Percentiles rank a stretch among this genome's conserved stretches.
These are phyloP conservation scores for Colletotrichum shisoi DNA, from an alignment of 2,329 filamentous ascomycete species.

Conservation along the genomic window DNA sequence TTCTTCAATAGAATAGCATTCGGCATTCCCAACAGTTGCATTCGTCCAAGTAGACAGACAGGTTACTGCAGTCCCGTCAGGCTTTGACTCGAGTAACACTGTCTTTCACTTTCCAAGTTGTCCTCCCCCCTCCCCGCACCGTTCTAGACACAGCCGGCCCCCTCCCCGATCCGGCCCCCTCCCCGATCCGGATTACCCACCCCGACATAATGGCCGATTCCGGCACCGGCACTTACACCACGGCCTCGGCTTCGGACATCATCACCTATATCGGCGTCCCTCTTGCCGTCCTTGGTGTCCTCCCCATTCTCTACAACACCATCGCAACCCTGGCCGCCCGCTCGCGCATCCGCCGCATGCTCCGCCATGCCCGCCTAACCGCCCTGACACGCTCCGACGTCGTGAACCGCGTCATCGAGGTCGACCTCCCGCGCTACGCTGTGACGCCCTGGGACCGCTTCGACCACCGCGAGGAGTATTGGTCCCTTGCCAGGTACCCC, in stretches of 20 bases:
- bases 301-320: conserved; percentile 73
- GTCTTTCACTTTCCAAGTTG: too few species aligned
- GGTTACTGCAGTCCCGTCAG: too few species aligned
- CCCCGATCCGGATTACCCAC: not conserved
- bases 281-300: conserved; percentile 65
- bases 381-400: conserved; percentile 70
- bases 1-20: not conserved
- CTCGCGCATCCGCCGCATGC: conserved; percentile 66
- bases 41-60: too few species aligned
- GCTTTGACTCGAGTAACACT: too few species aligned
- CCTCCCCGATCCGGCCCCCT: not conserved
- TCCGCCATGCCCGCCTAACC: conserved; percentile 63
- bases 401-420: conserved; percentile 71
- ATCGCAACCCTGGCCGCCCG: conserved; percentile 66
- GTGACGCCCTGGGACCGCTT: conserved; percentile 68
- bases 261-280: conserved; percentile 49
- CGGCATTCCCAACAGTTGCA: not conserved
- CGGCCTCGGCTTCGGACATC: conserved; percentile 23
- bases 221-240: conserved; percentile 5
- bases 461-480: conserved; percentile 63
- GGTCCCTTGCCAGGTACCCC: conserved; percentile 60
- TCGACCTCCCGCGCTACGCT: conserved; percentile 70
- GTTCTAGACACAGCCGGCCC: too few species aligned
- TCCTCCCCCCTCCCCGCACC: too few species aligned
- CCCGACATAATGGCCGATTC: conserved; percentile 17